Percentiles rank a stretch among this genome's conserved stretches.
Conservation (phyloP, 179 eudicot genomes). For the Sideroxylon spinosum region DNA sequence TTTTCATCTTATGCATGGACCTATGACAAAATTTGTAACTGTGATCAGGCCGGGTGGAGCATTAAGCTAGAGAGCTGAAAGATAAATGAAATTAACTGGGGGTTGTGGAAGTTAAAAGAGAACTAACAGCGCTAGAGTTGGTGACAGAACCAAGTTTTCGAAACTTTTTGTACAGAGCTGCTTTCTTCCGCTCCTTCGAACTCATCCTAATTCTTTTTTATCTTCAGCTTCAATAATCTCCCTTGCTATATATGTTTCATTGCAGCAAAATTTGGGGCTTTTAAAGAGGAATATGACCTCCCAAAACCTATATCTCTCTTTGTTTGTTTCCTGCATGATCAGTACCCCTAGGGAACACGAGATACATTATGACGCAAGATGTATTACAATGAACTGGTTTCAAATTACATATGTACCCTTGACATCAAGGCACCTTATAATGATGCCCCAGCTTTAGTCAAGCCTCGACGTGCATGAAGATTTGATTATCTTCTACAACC, state of each 20-base stretch:
- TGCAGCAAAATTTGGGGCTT: conserved; percentile 13
- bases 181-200: conserved; percentile 54
- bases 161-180: conserved; percentile 49
- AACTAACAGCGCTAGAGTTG: conserved; percentile 58
- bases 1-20: too few relatives aligned
- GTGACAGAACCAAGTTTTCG: conserved; percentile 65
- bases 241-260: neutral
- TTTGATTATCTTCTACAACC: neutral
- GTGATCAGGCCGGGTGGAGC: neutral
- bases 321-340: conserved; percentile 30
- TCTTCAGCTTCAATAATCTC: neutral
- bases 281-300: conserved; percentile 21
- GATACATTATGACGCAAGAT: conserved; percentile 15
- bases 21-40: too few relatives aligned
- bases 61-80: neutral
- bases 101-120: neutral
- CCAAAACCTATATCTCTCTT: conserved; percentile 16
- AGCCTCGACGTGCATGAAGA: neutral
- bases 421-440: neutral
- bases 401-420: conserved; percentile 11
- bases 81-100: neutral
- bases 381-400: neutral
- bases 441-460: neutral
- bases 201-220: conserved; percentile 31
- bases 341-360: conserved; percentile 18